Percentiles rank a stretch among this genome's conserved stretches.
phyloP scores from a whole-genome alignment of 2,329 filamentous ascomycete genomes.

The Trichothecium sympodiale region DNA sequence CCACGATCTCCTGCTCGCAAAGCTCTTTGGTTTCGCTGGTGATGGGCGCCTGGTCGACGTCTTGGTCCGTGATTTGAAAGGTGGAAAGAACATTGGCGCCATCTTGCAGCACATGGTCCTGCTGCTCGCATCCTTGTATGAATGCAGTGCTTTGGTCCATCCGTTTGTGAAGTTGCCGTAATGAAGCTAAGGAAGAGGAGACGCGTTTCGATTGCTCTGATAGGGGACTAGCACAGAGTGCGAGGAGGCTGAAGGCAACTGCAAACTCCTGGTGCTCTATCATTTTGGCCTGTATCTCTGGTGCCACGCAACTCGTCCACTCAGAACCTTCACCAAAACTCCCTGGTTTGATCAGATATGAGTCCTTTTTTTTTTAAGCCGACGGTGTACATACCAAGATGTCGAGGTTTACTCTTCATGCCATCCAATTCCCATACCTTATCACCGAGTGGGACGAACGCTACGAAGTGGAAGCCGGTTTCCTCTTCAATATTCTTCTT shows the following conservation, averaged over 20 bases:
- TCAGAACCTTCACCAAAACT: slow-evolving; percentile 20
- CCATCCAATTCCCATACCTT: slow-evolving; percentile 86
- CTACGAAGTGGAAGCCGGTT: slow-evolving; percentile 73
- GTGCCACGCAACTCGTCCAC: slow-evolving; percentile 57
- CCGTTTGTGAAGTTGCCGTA: slow-evolving; percentile 25
- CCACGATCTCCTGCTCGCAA: neutral
- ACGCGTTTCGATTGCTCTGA: slow-evolving; percentile 34
- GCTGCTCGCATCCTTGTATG: slow-evolving; percentile 1
- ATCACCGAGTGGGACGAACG: slow-evolving; percentile 67
- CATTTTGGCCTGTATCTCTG: slow-evolving; percentile 59
- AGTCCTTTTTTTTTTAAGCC: neutral
- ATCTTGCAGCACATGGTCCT: slow-evolving; percentile 8
- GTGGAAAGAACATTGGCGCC: neutral
- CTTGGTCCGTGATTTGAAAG: slow-evolving; percentile 4
- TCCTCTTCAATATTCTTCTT: slow-evolving; percentile 16
- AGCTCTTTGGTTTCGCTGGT: slow-evolving; percentile 7
- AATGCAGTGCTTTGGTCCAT: slow-evolving; percentile 7
- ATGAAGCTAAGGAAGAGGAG: slow-evolving; percentile 26
- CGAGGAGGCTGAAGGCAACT: slow-evolving; percentile 67
- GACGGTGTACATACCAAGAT: slow-evolving; percentile 15
- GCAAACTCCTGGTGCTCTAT: slow-evolving; percentile 50
- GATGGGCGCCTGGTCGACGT: slow-evolving; percentile 12
- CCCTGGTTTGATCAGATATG: slow-evolving; percentile 5
- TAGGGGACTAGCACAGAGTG: slow-evolving; percentile 59
- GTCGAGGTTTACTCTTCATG: slow-evolving; percentile 55